phyloP scores from a whole-genome alignment of 441 rosid genomes.

The Metrosideros polymorpha region DNA sequence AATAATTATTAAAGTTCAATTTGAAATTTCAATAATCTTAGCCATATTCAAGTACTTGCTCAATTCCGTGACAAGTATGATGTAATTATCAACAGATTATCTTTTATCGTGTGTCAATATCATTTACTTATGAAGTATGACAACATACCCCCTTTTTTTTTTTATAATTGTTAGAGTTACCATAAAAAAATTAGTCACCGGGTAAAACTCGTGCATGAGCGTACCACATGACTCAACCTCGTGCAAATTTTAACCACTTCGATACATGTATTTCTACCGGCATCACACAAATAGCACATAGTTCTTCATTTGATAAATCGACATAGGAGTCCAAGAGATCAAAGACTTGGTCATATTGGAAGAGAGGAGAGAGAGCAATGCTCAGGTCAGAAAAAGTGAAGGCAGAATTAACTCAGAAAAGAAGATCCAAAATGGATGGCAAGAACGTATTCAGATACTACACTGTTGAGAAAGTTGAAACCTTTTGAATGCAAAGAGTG shows the following conservation, averaged over 20 bases:
- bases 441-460: background rate
- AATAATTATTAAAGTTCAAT: background rate
- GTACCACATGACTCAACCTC: fast-evolving
- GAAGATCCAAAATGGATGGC: background rate
- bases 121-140: background rate
- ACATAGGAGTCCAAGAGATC: background rate
- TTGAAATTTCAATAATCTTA: background rate
- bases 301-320: background rate
- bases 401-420: background rate
- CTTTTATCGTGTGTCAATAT: background rate
- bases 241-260: background rate
- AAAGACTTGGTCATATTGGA: background rate
- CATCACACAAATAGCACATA: background rate
- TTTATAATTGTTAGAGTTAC: background rate
- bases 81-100: background rate
- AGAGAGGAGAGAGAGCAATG: background rate
- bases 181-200: background rate
- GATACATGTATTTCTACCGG: background rate
- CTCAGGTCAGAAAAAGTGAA: background rate
- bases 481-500: background rate
- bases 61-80: background rate
- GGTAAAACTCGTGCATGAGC: background rate
- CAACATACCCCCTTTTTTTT: too few species aligned
- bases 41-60: background rate
- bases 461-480: background rate